phyloP scores from a whole-genome alignment of 805 yeast species.

The Candida coleopterorum region DNA sequence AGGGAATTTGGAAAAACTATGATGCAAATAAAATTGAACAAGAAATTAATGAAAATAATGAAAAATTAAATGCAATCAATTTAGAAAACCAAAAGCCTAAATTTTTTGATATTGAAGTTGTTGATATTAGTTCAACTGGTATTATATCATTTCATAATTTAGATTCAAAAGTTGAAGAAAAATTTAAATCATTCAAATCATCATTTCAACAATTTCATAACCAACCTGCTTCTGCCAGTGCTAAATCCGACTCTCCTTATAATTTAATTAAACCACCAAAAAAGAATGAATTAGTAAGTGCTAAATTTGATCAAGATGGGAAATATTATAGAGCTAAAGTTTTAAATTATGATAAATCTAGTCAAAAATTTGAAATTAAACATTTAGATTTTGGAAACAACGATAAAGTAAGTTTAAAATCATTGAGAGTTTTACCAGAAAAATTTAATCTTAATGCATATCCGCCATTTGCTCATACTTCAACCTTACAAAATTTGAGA shows the following conservation, averaged over 20 bases:
- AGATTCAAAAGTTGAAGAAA: constrained; percentile 32
- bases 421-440: constrained; percentile 50
- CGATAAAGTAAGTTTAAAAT: constrained; percentile 39
- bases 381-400: constrained; percentile 60
- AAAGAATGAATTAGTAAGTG: constrained; percentile 55
- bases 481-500: constrained; percentile 47
- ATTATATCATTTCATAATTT: constrained; percentile 42
- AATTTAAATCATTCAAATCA: constrained; percentile 41
- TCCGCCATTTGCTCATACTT: constrained; percentile 55
- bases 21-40: constrained; percentile 38
- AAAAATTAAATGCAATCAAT: constrained; percentile 17
- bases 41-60: constrained; percentile 21
- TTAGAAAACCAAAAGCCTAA: constrained; percentile 31
- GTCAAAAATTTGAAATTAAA: constrained; percentile 44
- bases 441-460: constrained; percentile 36
- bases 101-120: constrained; percentile 50
- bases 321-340: constrained; percentile 59
- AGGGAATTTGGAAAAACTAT: constrained; percentile 68
- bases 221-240: constrained; percentile 32
- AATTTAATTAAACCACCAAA: constrained; percentile 40
- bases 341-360: constrained; percentile 38
- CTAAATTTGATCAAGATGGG: constrained; percentile 47
- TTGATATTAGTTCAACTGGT: constrained; percentile 44
- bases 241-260: constrained; percentile 35
- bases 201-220: constrained; percentile 43